Evolutionary conservation across 2,329 filamentous ascomycete genomes (phyloP).

Genomic region (Fonsecaea monophora): DNA sequence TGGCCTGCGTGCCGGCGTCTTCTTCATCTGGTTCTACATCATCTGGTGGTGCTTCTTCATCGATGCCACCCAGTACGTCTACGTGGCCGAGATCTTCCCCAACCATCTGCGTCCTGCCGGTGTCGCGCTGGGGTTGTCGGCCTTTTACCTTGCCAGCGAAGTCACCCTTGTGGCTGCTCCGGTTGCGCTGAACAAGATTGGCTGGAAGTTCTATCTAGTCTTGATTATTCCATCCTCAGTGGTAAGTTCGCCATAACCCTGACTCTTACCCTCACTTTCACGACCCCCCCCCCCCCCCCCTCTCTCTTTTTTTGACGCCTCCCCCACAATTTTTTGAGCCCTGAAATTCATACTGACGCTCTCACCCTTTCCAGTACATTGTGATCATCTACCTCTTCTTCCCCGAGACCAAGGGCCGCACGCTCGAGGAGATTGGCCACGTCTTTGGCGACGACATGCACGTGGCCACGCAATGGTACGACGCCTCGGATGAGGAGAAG

Average conservation of each 20-base stretch:
- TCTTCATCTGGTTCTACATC: slow-evolving; percentile 52
- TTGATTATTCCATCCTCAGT: slow-evolving; percentile 37
- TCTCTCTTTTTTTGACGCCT: no score
- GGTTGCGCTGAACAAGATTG: slow-evolving; percentile 45
- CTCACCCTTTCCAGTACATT: slow-evolving; percentile 69
- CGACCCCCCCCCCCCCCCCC: no score
- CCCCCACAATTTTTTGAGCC: background rate
- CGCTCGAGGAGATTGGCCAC: slow-evolving; percentile 45
- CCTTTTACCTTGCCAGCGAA: slow-evolving; percentile 32
- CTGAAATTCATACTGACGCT: slow-evolving; percentile 64
- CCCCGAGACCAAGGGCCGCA: slow-evolving; percentile 45
- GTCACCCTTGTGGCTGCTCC: slow-evolving; percentile 39
- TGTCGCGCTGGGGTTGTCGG: slow-evolving; percentile 34
- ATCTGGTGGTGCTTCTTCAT: slow-evolving; percentile 53
- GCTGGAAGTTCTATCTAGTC: slow-evolving; percentile 46
- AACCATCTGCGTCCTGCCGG: slow-evolving; percentile 36
- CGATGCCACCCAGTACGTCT: slow-evolving; percentile 40
- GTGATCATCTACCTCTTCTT: slow-evolving; percentile 44
- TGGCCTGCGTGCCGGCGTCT: slow-evolving; percentile 48
- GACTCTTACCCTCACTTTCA: background rate
- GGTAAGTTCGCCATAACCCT: slow-evolving; percentile 5
- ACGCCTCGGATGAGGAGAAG: slow-evolving; percentile 42
- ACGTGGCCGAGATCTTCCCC: slow-evolving; percentile 36
- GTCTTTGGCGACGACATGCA: slow-evolving; percentile 43
- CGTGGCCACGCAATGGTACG: slow-evolving; percentile 41